Evolutionary conservation across 2,329 filamentous ascomycete species (phyloP).

Genomic region (Blastomyces percursus): DNA sequence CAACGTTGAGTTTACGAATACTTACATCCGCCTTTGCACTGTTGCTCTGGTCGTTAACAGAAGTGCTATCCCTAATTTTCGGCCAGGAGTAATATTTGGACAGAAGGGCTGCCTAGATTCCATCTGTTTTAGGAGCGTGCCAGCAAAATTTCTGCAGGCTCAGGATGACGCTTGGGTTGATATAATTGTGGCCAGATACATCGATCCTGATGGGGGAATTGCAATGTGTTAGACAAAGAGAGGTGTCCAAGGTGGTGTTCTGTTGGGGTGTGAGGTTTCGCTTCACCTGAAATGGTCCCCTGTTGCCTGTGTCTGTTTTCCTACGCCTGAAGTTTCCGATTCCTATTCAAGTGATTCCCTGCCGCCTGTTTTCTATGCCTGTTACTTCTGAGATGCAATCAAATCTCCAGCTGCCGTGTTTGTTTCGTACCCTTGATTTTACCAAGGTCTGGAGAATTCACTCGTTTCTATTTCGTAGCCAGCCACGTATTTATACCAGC

Average conservation of each 20-base stretch:
- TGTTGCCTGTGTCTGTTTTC: no score
- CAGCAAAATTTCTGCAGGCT: neutral
- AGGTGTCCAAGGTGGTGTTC: neutral
- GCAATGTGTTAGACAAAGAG: neutral
- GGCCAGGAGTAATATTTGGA: neutral
- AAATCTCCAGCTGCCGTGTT: no score
- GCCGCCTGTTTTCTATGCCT: no score
- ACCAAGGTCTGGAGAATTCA: no score
- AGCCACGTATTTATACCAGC: no score
- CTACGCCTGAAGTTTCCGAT: no score
- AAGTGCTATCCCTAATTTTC: neutral
- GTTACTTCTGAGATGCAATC: no score
- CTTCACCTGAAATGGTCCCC: no score
- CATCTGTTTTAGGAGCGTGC: neutral
- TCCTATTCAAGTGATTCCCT: no score
- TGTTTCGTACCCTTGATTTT: no score
- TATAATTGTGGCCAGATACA: neutral
- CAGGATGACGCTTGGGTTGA: neutral
- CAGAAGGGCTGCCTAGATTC: constrained; percentile 2
- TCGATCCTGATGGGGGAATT: neutral
- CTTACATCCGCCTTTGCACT: neutral
- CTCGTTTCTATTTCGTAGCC: no score
- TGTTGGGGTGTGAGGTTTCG: no score
- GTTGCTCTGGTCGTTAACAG: neutral
- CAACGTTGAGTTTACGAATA: neutral